Conservation (phyloP, 2,329 filamentous ascomycete genomes). For the Aspergillus chevalieri region DNA sequence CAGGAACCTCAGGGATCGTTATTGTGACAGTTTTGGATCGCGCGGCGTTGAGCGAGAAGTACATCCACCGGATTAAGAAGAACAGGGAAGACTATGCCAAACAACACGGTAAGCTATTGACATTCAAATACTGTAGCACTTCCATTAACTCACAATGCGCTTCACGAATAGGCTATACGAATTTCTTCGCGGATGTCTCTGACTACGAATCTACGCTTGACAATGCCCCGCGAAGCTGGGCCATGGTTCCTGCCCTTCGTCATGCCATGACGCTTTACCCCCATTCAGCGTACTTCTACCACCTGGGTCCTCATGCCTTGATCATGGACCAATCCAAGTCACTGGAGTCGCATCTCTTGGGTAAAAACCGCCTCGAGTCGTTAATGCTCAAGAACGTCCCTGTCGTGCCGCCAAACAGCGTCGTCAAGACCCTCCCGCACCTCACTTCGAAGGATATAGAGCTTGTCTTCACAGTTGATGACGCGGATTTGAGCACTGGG, state of each 20-base stretch:
- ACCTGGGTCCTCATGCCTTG: constrained; percentile 73
- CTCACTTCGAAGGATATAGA: constrained; percentile 73
- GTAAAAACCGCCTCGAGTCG: constrained; percentile 60
- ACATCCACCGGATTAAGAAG: constrained; percentile 66
- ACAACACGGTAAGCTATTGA: constrained; percentile 63
- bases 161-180: constrained; percentile 63
- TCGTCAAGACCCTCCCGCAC: constrained; percentile 88
- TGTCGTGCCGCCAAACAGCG: constrained; percentile 89
- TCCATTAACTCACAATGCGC: neutral
- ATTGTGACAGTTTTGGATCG: constrained; percentile 81
- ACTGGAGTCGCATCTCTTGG: constrained; percentile 66
- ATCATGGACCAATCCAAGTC: constrained; percentile 76
- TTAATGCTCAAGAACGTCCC: constrained; percentile 80
- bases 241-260: constrained; percentile 75
- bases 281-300: constrained; percentile 76
- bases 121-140: neutral
- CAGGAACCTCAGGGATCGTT: constrained; percentile 52
- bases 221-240: constrained; percentile 42
- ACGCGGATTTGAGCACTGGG: constrained; percentile 65
- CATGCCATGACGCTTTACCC: constrained; percentile 80
- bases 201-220: constrained; percentile 57
- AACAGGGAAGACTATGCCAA: constrained; percentile 82
- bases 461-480: constrained; percentile 78
- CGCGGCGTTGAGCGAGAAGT: constrained; percentile 56
- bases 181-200: constrained; percentile 70